A percentile compares a stretch with the other conserved stretches of the same genome.
Conservation (phyloP, 306 rosid genomes). For the Cucurbita maxima region DNA sequence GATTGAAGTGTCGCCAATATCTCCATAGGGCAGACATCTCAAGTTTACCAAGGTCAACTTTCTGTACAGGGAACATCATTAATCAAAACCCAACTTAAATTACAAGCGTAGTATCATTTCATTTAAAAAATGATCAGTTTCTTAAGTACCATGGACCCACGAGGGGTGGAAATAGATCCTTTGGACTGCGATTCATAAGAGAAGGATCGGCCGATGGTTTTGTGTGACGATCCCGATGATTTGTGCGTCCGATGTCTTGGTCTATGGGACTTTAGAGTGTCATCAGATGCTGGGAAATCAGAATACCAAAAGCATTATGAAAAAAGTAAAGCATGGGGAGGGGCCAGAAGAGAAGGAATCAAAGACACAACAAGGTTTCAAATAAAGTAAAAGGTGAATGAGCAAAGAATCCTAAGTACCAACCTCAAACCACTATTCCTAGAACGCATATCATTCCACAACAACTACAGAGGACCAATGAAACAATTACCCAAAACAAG, state of each 20-base stretch:
- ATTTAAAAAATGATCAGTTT: not conserved
- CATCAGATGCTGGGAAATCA: slow-evolving; percentile 75
- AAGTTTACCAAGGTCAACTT: slow-evolving; percentile 77
- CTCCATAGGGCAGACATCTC: slow-evolving; percentile 97
- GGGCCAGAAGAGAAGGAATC: slow-evolving; percentile 20
- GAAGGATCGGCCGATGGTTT: slow-evolving; percentile 75
- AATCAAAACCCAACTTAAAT: not conserved
- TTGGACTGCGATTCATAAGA: slow-evolving; percentile 89
- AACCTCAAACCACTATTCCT: slow-evolving; percentile 22
- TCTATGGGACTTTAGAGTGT: slow-evolving; percentile 83
- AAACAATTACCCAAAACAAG: not conserved
- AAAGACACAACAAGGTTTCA: slow-evolving; percentile 17
- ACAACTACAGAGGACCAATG: slow-evolving; percentile 7
- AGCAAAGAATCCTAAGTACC: slow-evolving; percentile 78
- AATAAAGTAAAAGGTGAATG: slow-evolving; percentile 39
- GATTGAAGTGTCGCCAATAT: slow-evolving; percentile 97
- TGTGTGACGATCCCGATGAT: slow-evolving; percentile 80
- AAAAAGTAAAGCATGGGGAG: slow-evolving; percentile 10
- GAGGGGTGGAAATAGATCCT: slow-evolving; percentile 71
- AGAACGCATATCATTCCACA: slow-evolving; percentile 1
- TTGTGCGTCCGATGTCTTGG: slow-evolving; percentile 84
- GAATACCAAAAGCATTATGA: slow-evolving; percentile 24
- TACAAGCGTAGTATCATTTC: not conserved
- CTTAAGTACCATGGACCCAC: slow-evolving; percentile 64
- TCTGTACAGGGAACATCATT: slow-evolving; percentile 29